Conservation (phyloP, 1,284 basidiomycete genomes). For the Coniferiporia sulphurascens region DNA sequence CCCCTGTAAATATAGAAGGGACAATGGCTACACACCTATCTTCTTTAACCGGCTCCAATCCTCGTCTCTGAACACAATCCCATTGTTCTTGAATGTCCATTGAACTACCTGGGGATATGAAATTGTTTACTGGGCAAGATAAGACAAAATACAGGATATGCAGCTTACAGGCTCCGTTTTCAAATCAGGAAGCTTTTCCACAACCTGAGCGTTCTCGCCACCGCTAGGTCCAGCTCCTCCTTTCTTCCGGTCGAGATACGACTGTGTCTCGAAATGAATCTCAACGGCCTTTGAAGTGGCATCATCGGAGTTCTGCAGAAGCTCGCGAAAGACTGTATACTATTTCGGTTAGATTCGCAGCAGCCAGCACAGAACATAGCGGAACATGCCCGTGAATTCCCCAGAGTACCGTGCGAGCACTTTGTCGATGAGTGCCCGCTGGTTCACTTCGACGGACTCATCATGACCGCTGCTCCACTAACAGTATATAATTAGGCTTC, state of each 20-base stretch:
- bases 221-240: constrained; percentile 10
- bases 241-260: constrained; percentile 42
- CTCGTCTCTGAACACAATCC: constrained; percentile 72
- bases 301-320: constrained; percentile 94
- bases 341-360: background rate
- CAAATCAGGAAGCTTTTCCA: constrained; percentile 47
- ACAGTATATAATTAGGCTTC: background rate
- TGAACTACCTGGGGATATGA: constrained; percentile 47
- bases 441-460: constrained; percentile 91
- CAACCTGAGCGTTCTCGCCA: constrained; percentile 2
- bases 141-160: background rate
- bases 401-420: constrained; percentile 93
- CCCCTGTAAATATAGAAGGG: background rate
- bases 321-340: constrained; percentile 75
- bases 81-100: constrained; percentile 88
- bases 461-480: constrained; percentile 73
- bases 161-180: constrained; percentile 47
- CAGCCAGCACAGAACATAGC: background rate
- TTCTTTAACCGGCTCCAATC: constrained; percentile 90
- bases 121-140: background rate
- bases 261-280: constrained; percentile 74
- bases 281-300: constrained; percentile 79
- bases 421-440: constrained; percentile 90
- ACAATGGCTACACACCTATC: constrained; percentile 50
- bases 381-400: constrained; percentile 71